Evolutionary conservation across 108 stramenopile species (phyloP).

Genomic region (Nitzschia sp.): DNA sequence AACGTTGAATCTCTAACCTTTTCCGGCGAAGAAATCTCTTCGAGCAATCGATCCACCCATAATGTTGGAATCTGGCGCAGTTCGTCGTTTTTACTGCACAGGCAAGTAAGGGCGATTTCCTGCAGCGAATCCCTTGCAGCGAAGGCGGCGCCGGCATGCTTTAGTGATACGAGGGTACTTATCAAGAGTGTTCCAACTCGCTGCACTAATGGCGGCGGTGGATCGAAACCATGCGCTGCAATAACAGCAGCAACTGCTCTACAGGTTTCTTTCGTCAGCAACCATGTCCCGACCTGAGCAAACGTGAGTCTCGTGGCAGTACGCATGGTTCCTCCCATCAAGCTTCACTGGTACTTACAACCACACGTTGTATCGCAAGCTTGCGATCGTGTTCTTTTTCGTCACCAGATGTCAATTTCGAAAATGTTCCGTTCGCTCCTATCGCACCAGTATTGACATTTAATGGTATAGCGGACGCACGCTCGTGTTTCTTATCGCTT

Average conservation of each 20-base stretch:
- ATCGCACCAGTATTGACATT: conserved; percentile 77
- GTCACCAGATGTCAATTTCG: conserved; percentile 35
- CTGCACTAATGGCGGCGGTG: conserved; percentile 19
- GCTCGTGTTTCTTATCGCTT: not conserved
- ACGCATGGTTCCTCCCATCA: not conserved
- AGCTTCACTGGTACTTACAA: conserved; percentile 35
- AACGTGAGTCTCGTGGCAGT: not conserved
- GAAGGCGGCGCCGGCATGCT: conserved; percentile 73
- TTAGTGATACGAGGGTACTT: conserved; percentile 57
- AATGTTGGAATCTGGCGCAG: conserved; percentile 24
- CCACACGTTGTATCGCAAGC: conserved; percentile 56
- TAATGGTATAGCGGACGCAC: conserved; percentile 22
- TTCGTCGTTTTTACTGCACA: conserved; percentile 3
- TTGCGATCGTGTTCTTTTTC: conserved; percentile 27
- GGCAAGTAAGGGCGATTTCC: conserved; percentile 40
- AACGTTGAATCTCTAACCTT: conserved; percentile 66
- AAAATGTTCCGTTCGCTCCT: conserved; percentile 67
- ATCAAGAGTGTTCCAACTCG: conserved; percentile 47
- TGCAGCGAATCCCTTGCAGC: conserved; percentile 63
- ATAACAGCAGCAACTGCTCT: conserved; percentile 34
- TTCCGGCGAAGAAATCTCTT: conserved; percentile 51
- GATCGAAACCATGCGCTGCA: not conserved
- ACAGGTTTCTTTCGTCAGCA: conserved; percentile 67
- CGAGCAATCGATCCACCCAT: conserved; percentile 44
- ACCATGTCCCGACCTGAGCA: conserved; percentile 59